Base-by-base conservation (phyloP, 495 filamentous ascomycete genomes). In the Astrothelium macrocarpum region DNA sequence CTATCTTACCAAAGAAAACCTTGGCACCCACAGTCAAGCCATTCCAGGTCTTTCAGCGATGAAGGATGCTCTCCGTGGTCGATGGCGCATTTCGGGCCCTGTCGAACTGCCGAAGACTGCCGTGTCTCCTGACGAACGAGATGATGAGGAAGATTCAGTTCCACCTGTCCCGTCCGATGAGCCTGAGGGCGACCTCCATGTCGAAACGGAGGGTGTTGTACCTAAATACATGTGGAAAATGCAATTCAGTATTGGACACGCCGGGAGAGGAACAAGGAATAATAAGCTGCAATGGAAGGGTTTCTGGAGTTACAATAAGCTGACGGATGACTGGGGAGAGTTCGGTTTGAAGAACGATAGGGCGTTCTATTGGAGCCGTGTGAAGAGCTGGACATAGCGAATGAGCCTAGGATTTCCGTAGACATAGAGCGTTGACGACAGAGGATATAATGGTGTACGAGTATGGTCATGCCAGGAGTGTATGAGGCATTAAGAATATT, bases 311-410 rank as follows among this genome's bases (percentile, higher is more conserved):
- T 95, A 94, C 68, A 95, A 96, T 70, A 81, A 80, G 69, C 75
- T 95, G 67, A 93, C 91, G 23, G 91, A 93, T 71, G 92, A 96
- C 73, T 90, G 90, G 87, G 90, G 81, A 0, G 87, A 90, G 74
- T 97, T 97, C 75, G 79, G 81, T 20, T 75, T 93, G 65, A 88
- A 85, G 73, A 90, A 96, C 73, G 87, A 91, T 71, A 87, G 89
- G 71, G 82, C 91, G 1, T 97, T 87, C 76, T 88, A 90, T 66
- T 98, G 90, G 75, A 90, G 90, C 66, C 78, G 94, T 34, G 95
- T 99, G 0, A 84, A 75, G 78, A 89, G 87, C 65, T 91, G 49
- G 49, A 29, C 49, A 29, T 56, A 86, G 29, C 25, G 49, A 18
- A 20, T 20, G 1, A 42, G 36, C 9, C 45, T 5, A 16, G 45